Conservation (phyloP, 441 rosid genomes). For the Rhodomyrtus psidioides region DNA sequence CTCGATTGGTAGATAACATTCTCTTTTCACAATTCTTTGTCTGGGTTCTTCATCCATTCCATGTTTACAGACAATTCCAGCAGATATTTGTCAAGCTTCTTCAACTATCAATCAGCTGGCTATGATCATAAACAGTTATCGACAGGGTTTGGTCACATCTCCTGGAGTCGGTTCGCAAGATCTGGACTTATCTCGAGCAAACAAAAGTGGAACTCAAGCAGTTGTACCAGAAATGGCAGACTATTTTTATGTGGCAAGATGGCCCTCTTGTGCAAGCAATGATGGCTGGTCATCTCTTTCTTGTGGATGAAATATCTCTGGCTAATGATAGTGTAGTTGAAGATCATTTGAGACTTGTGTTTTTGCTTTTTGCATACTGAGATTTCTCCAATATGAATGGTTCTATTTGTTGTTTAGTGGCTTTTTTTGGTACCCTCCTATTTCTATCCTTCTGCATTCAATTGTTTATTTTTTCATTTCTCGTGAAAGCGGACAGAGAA, state of each 20-base stretch:
- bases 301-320: no score
- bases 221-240: slow-evolving; percentile 74
- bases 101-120: slow-evolving; percentile 45
- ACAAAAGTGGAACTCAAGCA: slow-evolving; percentile 41
- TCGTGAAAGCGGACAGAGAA: neutral
- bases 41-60: slow-evolving; percentile 9
- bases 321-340: no score
- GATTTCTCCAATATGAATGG: no score
- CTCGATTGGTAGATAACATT: neutral
- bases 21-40: neutral
- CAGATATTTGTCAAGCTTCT: slow-evolving; percentile 63
- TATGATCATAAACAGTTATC: slow-evolving; percentile 29
- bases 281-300: no score
- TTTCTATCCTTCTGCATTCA: no score
- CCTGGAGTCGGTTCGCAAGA: slow-evolving; percentile 31
- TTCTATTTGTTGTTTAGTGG: no score
- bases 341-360: no score
- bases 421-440: no score
- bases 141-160: slow-evolving; percentile 30
- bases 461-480: no score
- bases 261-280: slow-evolving; percentile 99
- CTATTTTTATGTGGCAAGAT: slow-evolving; percentile 95
- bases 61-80: slow-evolving; percentile 49
- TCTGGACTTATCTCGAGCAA: slow-evolving; percentile 46
- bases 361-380: no score